phyloP scores from a whole-genome alignment of 371 early-diverging fungal genomes.

The Parasitella parasitica region DNA sequence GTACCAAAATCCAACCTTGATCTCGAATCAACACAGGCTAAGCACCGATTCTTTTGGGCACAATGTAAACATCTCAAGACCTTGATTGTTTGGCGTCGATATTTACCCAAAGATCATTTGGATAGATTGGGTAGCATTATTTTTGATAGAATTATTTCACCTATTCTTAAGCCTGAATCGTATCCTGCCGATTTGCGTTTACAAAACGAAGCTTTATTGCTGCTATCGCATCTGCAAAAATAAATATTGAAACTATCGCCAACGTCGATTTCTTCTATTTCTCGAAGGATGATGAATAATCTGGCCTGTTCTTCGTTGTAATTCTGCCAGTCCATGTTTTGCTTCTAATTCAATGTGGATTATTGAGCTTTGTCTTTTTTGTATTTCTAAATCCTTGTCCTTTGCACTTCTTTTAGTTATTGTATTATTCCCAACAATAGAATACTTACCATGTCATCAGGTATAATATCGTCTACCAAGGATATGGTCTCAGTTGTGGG shows the following conservation, averaged over 20 bases:
- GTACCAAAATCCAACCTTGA: conserved; percentile 9
- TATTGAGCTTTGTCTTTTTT: conserved; percentile 37
- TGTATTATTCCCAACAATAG: too few species aligned
- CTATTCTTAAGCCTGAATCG: conserved; percentile 24
- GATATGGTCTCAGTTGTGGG: conserved; percentile 51
- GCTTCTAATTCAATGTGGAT: conserved; percentile 45
- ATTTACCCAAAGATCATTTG: conserved; percentile 25
- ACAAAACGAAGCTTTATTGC: conserved; percentile 11
- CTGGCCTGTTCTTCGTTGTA: conserved; percentile 30
- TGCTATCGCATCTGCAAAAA: conserved; percentile 4
- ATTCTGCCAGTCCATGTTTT: conserved; percentile 24
- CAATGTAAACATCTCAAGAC: conserved; percentile 45
- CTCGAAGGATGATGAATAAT: conserved; percentile 35
- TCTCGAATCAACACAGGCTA: conserved; percentile 19
- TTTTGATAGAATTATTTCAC: conserved; percentile 26
- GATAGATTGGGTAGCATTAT: conserved; percentile 20
- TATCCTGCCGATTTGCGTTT: conserved; percentile 9
- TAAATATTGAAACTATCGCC: conserved; percentile 7
- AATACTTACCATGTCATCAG: conserved; percentile 51
- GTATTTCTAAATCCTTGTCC: conserved; percentile 41
- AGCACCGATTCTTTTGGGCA: conserved; percentile 36
- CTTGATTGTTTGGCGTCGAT: conserved; percentile 27
- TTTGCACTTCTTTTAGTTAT: too few species aligned
- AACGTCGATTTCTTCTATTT: conserved; percentile 29
- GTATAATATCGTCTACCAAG: conserved; percentile 57